phyloP scores from a whole-genome alignment of 169 alveolate genomes.

The Cyclospora cayetanensis region DNA sequence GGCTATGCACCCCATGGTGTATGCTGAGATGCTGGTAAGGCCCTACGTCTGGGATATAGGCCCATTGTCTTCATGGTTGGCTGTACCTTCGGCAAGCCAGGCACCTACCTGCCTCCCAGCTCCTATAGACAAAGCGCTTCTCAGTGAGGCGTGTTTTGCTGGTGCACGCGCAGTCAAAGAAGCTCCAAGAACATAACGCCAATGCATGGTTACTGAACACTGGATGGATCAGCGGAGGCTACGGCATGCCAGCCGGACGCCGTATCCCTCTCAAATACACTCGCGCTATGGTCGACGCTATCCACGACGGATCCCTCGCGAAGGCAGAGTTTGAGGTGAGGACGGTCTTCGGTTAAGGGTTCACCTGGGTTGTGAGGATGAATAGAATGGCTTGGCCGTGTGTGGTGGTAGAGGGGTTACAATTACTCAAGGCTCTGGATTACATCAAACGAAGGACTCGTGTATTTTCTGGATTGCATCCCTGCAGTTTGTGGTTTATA shows the following conservation, averaged over 20 bases:
- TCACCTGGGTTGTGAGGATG: neutral
- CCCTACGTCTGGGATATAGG: no score
- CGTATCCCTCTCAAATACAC: constrained; percentile 92
- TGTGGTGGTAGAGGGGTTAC: no score
- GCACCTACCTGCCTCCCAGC: no score
- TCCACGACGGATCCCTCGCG: constrained; percentile 84
- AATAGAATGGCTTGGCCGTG: no score
- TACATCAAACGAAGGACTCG: no score
- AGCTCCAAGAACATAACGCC: constrained; percentile 80
- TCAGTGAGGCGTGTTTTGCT: neutral
- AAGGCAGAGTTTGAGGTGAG: constrained; percentile 21
- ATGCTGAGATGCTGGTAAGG: constrained; percentile 88
- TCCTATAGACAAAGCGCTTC: no score
- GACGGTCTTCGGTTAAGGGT: no score
- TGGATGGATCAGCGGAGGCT: constrained; percentile 96
- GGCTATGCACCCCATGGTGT: constrained; percentile 94
- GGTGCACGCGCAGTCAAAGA: constrained; percentile 65
- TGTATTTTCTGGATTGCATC: no score
- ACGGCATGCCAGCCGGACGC: constrained; percentile 88
- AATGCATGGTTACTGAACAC: constrained; percentile 94
- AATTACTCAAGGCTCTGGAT: neutral
- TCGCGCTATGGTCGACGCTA: constrained; percentile 91
- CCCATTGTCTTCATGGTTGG: no score
- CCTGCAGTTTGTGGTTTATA: neutral
- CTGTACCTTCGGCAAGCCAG: no score